Base-by-base conservation (phyloP, 2,329 filamentous ascomycete genomes). In the Dothidotthia symphoricarpi region DNA sequence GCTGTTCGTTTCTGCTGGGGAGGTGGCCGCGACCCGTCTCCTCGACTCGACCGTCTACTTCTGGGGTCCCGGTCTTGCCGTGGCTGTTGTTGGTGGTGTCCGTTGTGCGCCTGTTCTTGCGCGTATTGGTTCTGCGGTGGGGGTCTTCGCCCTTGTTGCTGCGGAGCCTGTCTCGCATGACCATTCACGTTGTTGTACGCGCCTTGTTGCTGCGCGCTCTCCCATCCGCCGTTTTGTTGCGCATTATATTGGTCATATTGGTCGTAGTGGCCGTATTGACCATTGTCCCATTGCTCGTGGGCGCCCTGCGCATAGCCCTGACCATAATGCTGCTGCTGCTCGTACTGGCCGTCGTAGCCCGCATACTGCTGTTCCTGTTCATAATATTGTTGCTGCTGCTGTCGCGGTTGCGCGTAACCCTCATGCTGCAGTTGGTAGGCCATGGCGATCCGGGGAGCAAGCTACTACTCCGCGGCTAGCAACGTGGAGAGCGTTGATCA, bases 341-440 rank as follows among this genome's bases (percentile, higher is more conserved):
- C 49, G 36, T 60, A 53, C 16, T 61, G 57, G 27, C 49, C 37
- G 36, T 62, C 46, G 38, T 66, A 59, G 39, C 53, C 49, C 14
- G 50, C 51, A 25, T 57, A 57, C 42, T 63, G 60, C 34, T 53
- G 53, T 29, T 45, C 50, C 34, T 51, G 52, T 30, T 29, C 5
- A 5, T 22, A 9, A 22, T 22, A 9, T 26, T 36, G 27, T 15
- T 39, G 46, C 41, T 41, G 53, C 29, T 37, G 48, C 35, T 53
- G 55, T 36, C 55, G 64, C 39, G 57, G 53, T 39, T 62, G 64
- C 33, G 61, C 50, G 43, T 66, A 65, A 19, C 56, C 47, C 38
- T 57, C 53, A 47, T 65, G 53, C 34, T 62, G 61, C 46, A 68
- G 63, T 45, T 68, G 65, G 51, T 70, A 67, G 16, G 68, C 67